Conservation (phyloP, 2,329 filamentous ascomycete genomes). For the Colletotrichum cordylinicola region DNA sequence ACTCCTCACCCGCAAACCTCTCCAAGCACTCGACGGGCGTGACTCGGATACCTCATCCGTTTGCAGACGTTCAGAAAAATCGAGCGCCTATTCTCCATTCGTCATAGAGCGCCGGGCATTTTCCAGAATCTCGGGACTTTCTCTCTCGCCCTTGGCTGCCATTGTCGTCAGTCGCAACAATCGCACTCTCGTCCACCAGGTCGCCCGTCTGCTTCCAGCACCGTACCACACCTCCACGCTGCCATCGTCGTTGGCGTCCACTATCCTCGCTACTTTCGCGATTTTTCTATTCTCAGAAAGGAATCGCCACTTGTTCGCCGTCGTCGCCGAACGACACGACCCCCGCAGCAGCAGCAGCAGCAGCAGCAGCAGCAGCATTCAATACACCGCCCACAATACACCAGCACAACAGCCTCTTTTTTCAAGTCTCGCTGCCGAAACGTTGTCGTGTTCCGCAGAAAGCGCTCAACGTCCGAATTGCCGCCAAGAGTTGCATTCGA, state of each 20-base stretch:
- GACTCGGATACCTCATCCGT: constrained; percentile 10
- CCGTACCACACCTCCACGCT: background rate
- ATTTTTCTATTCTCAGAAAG: background rate
- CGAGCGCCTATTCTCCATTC: constrained; percentile 5
- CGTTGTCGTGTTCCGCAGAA: background rate
- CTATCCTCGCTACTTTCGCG: background rate
- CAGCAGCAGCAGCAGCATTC: background rate
- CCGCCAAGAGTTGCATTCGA: background rate
- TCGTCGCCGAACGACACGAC: background rate
- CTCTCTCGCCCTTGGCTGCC: background rate
- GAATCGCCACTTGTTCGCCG: constrained; percentile 3
- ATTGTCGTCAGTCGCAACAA: constrained; percentile 13
- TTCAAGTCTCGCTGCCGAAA: background rate
- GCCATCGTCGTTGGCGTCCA: background rate
- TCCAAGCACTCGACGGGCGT: background rate
- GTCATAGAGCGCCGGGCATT: background rate
- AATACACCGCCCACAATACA: background rate
- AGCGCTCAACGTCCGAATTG: background rate
- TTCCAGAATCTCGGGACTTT: constrained; percentile 1
- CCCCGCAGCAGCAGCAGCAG: background rate
- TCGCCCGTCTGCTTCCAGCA: background rate
- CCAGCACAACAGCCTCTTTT: background rate
- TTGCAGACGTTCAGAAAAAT: constrained; percentile 16
- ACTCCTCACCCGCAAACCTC: constrained; percentile 2
- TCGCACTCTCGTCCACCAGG: background rate